These are phyloP conservation scores for Penicillium herquei DNA, from an alignment of 495 filamentous ascomycete species.

Conservation along the genomic window DNA sequence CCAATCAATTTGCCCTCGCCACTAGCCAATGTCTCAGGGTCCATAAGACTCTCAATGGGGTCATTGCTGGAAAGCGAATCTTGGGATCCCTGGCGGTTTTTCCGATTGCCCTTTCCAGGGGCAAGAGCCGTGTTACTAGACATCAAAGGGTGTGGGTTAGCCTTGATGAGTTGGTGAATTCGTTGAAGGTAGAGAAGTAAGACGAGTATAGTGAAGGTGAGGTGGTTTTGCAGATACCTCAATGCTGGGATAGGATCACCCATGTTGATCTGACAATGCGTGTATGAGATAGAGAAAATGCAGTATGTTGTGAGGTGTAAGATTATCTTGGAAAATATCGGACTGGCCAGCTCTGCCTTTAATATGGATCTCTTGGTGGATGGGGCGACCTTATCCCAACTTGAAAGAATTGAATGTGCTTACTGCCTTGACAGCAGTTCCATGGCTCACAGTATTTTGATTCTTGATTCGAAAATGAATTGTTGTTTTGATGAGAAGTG, in stretches of 20 bases:
- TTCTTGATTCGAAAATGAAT: too few relatives aligned
- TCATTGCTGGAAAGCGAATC: not conserved
- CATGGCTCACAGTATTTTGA: too few relatives aligned
- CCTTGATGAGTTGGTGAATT: not conserved
- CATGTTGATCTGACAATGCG: not conserved
- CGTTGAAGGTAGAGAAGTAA: too few relatives aligned
- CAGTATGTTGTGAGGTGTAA: too few relatives aligned
- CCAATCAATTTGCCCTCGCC: slow-evolving; percentile 1
- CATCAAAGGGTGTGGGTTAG: not conserved
- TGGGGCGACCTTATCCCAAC: too few relatives aligned
- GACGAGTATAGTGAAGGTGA: slow-evolving; percentile 1
- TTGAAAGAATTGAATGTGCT: too few relatives aligned
- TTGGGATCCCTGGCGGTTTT: not conserved
- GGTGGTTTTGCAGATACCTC: slow-evolving; percentile 4
- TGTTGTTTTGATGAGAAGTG: too few relatives aligned
- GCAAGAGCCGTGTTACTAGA: not conserved
- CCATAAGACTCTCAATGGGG: not conserved
- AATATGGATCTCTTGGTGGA: too few relatives aligned
- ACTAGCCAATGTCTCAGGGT: slow-evolving; percentile 2
- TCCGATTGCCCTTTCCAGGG: not conserved
- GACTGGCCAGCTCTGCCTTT: too few relatives aligned
- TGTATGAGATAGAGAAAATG: not conserved
- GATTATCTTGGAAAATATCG: too few relatives aligned
- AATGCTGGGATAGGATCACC: not conserved
- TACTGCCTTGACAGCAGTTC: too few relatives aligned